Base-by-base conservation (phyloP, 768 basidiomycete genomes). In the Lentinula aciculospora region DNA sequence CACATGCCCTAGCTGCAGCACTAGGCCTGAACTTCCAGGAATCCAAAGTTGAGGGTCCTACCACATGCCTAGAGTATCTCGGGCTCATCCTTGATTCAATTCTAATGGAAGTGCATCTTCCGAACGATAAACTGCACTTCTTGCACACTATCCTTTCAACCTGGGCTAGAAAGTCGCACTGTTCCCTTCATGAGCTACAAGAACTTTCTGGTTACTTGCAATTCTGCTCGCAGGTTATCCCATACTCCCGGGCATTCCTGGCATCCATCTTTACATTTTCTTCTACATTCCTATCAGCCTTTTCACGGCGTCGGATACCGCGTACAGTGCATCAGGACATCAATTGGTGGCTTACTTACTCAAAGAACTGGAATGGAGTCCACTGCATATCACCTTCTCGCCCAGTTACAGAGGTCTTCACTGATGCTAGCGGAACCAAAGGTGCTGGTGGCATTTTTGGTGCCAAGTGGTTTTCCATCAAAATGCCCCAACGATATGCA, bases 211-310 rank as follows among this genome's bases (percentile, higher is more conserved):
- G 74, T 1, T 71, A 63, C 56, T 63, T 76, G 1, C 66, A 68
- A 44, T 76, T 76, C 53, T 45, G 62, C 1, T 68, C 68, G 0
- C 70, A 71, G 45, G 73, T 74, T 17, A 68, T 74, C 29, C 73
- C 71, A 0, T 45, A 37, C 8, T 67, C 68, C 0, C 62, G 64
- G 3, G 49, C 71, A 0, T 74, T 71, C 51, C 48, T 74, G 10
- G 64, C 64, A 1, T 57, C 62, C 7, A 55, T 74, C 9, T 61
- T 65, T 40, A 7, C 7, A 32, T 32, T 32, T 4, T 32, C 32
- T 12, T 32, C 32, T 32, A 8, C 32, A 1, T 32, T 32, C 32
- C 12, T 12, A 1, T 32, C 32, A 32, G 8, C 32, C 1, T 32
- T 32, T 32, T 32, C 32, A 8, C 4, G 32, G 1, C 4, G 32